Evolutionary conservation across 768 basidiomycete genomes (phyloP), one percentile per base, ranked within the genome.

Genomic region (Serendipita vermifera): DNA sequence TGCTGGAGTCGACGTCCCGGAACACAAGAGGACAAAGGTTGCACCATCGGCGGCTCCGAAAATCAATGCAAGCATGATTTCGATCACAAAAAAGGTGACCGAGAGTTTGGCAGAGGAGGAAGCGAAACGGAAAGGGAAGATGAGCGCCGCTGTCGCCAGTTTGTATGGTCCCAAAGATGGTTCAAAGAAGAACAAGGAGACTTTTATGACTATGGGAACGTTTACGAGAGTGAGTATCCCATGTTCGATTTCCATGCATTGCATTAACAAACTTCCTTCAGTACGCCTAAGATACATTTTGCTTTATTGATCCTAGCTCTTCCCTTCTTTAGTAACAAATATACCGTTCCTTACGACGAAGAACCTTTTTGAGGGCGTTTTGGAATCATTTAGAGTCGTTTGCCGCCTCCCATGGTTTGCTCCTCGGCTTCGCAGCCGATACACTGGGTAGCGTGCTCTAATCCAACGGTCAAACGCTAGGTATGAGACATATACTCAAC

Each of bases 201-300:
- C 87, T 4, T 93, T 91, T 62, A 89, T 89, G 77, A 93, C 90
- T 1, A 86, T 83, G 77, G 81, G 83, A 15, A 94, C 91, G 11
- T 96, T 93, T 62, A 93, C 86, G 6, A 78, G 91, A 70, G 90
- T 91, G 65, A 68, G 90, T 73, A 2, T 1, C n/a, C n/a, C n/a
- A n/a, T n/a, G n/a, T n/a, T n/a, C n/a, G n/a, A n/a, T n/a, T n/a
- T n/a, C n/a, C n/a, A n/a, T n/a, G n/a, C n/a, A n/a, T n/a, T n/a
- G n/a, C n/a, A n/a, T n/a, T n/a, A n/a, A n/a, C n/a, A n/a, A n/a
- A n/a, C n/a, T n/a, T n/a, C n/a, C n/a, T n/a, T n/a, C n/a, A n/a
- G n/a, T n/a, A n/a, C n/a, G n/a, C n/a, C n/a, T n/a, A n/a, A n/a
- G n/a, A n/a, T n/a, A n/a, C n/a, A n/a, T n/a, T n/a, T n/a, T n/a